Evolutionary conservation across 257 asterid genomes (phyloP).

Genomic region (Voacanga thouarsii): DNA sequence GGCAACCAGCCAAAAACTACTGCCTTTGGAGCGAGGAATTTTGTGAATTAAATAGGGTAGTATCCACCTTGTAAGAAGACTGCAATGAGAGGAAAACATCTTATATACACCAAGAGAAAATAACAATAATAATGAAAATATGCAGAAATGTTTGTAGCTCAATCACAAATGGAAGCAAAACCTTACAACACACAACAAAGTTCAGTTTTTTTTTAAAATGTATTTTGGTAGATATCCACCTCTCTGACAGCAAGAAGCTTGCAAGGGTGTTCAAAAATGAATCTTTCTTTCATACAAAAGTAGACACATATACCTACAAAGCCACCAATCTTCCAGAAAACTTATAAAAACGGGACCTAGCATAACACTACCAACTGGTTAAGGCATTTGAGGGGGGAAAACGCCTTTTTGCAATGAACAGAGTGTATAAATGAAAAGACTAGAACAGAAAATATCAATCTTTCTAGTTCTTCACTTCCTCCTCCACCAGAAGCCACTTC

Average conservation of each 20-base stretch:
- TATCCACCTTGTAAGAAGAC: conserved; percentile 58
- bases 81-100: conserved; percentile 26
- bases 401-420: too few relatives aligned
- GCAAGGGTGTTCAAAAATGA: background rate
- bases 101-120: background rate
- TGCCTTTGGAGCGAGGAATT: conserved; percentile 67
- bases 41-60: conserved; percentile 60
- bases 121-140: background rate
- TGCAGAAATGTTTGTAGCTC: background rate
- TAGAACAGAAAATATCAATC: background rate
- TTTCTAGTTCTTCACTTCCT: background rate
- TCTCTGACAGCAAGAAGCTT: background rate
- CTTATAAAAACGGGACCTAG: background rate
- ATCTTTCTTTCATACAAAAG: background rate
- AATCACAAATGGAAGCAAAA: background rate
- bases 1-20: conserved; percentile 75
- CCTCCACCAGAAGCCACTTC: background rate
- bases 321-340: background rate
- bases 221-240: background rate
- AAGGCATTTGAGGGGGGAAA: too few relatives aligned
- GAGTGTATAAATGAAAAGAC: background rate
- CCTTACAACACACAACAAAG: background rate
- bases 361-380: background rate
- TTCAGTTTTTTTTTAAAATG: background rate
- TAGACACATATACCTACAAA: background rate